These are phyloP conservation scores for Colletotrichum tabaci DNA, from an alignment of 2,329 filamentous ascomycete species.

Conservation along the genomic window DNA sequence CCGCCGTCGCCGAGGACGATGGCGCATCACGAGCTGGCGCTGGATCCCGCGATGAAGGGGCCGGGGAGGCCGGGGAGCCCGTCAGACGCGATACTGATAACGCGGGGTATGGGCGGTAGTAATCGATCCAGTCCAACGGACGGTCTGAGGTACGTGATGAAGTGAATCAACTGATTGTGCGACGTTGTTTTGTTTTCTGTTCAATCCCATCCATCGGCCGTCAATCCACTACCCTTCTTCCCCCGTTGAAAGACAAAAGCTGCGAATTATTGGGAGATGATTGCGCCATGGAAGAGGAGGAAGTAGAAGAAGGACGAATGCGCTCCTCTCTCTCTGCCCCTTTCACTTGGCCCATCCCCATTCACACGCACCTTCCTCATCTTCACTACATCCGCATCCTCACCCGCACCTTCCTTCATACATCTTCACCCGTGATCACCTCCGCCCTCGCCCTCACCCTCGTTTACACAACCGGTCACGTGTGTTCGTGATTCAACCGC, in stretches of 20 bases:
- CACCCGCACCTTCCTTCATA: neutral
- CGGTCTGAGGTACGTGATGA: slow-evolving; percentile 39
- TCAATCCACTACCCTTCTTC: neutral
- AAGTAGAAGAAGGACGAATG: too few species aligned
- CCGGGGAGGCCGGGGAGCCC: slow-evolving; percentile 43
- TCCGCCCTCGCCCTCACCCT: neutral
- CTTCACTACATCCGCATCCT: neutral
- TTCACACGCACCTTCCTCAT: neutral
- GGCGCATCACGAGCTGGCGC: slow-evolving; percentile 4
- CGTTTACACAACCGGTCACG: neutral
- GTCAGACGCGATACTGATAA: slow-evolving; percentile 48
- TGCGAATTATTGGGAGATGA: neutral
- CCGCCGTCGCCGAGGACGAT: slow-evolving; percentile 46
- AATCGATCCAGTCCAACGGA: slow-evolving; percentile 43
- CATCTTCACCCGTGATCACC: neutral
- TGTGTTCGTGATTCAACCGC: neutral
- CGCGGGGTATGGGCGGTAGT: slow-evolving; percentile 40
- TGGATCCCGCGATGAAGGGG: slow-evolving; percentile 39
- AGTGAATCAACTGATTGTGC: neutral
- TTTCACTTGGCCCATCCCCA: too few species aligned
- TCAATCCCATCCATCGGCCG: neutral
- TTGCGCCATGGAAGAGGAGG: neutral
- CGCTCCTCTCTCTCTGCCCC: too few species aligned
- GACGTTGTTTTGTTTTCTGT: too few species aligned
- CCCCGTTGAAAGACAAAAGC: too few species aligned